phyloP scores from a whole-genome alignment of 2,329 filamentous ascomycete genomes.

The Venturia pyrina region DNA sequence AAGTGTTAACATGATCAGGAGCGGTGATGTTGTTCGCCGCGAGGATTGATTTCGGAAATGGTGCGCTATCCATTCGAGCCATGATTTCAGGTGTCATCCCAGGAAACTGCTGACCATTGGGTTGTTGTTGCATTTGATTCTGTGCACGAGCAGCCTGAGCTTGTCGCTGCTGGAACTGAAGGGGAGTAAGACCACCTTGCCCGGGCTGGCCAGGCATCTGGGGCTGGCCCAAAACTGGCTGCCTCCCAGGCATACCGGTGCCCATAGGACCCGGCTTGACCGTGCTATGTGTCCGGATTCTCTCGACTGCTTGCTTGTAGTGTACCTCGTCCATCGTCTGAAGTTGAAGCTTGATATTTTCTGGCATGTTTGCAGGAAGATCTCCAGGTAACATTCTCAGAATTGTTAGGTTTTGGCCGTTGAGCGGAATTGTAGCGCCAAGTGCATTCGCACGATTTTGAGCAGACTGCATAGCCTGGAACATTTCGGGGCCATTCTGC shows the following conservation, averaged over 20 bases:
- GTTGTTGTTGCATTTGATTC: neutral
- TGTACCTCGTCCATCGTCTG: constrained; percentile 4
- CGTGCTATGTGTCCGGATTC: neutral
- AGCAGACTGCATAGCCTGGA: constrained; percentile 2
- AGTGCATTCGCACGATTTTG: constrained; percentile 2
- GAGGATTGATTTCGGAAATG: neutral
- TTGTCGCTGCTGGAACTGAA: neutral
- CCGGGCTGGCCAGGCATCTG: neutral
- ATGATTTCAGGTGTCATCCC: constrained; percentile 1
- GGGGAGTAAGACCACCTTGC: neutral
- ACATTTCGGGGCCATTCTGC: constrained; percentile 1
- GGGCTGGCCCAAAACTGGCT: neutral
- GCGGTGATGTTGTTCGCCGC: constrained; percentile 1
- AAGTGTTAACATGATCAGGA: constrained; percentile 3
- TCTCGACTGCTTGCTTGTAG: neutral
- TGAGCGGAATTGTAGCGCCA: neutral
- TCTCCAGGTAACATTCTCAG: neutral
- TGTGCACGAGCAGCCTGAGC: neutral
- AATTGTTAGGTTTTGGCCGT: neutral
- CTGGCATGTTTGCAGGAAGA: constrained; percentile 1
- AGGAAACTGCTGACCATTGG: neutral
- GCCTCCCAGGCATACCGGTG: neutral
- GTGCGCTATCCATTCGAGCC: neutral
- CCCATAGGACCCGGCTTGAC: neutral
- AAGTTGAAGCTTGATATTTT: neutral